Evolutionary conservation across 441 rosid species (phyloP).

Genomic region (Gossypium davidsonii): DNA sequence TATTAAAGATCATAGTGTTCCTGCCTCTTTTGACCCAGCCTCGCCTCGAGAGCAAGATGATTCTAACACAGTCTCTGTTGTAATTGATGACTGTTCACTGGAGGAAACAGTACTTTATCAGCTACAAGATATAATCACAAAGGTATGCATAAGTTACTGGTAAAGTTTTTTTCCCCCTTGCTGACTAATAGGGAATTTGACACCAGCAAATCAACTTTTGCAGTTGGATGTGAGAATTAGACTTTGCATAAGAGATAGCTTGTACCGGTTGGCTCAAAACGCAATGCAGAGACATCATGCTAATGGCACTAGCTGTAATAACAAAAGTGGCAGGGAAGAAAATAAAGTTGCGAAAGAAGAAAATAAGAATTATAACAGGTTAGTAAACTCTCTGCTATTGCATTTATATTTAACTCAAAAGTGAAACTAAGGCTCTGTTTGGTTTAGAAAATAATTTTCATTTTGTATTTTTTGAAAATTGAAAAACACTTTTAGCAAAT

Average conservation of each 20-base stretch:
- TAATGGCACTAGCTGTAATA: slow-evolving; percentile 49
- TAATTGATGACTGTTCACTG: slow-evolving; percentile 38
- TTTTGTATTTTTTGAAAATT: background rate
- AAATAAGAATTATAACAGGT: slow-evolving; percentile 41
- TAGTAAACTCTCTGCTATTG: slow-evolving; percentile 19
- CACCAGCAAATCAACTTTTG: slow-evolving; percentile 23
- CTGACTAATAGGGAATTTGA: slow-evolving; percentile 21
- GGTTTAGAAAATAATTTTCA: background rate
- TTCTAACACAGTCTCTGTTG: slow-evolving; percentile 39
- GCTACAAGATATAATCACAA: slow-evolving; percentile 71
- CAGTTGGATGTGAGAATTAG: slow-evolving; percentile 76
- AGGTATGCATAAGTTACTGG: slow-evolving; percentile 43
- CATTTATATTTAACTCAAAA: background rate
- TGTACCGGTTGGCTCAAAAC: slow-evolving; percentile 88
- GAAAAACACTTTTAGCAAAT: background rate
- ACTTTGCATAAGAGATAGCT: slow-evolving; percentile 89
- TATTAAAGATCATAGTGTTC: slow-evolving; percentile 37
- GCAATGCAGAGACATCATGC: slow-evolving; percentile 65
- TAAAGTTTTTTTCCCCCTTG: slow-evolving; percentile 21
- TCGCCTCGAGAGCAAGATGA: slow-evolving; percentile 55
- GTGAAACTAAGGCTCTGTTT: background rate
- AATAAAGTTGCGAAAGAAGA: slow-evolving; percentile 42
- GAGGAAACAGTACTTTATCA: slow-evolving; percentile 49
- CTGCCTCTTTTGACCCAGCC: slow-evolving; percentile 50
- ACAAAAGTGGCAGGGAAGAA: slow-evolving; percentile 46